These are phyloP conservation scores for Fusarium circinatum DNA, from an alignment of 2,329 filamentous ascomycete species.

Conservation along the genomic window DNA sequence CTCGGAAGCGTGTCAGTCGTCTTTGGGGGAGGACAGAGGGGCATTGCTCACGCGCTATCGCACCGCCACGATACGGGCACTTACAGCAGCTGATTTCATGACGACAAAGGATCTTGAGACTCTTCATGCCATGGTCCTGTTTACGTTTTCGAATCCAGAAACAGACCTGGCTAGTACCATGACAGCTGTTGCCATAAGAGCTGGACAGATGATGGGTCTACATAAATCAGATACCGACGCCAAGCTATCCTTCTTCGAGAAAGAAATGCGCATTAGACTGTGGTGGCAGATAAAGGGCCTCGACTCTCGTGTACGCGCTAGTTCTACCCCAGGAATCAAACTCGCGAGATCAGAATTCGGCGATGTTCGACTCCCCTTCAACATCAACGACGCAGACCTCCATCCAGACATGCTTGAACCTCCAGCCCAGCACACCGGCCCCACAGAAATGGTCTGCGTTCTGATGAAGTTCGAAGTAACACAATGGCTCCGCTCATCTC, in stretches of 20 bases:
- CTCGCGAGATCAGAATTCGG: constrained; percentile 11
- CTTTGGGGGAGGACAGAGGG: constrained; percentile 27
- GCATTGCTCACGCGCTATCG: constrained; percentile 39
- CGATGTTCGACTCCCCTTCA: constrained; percentile 57
- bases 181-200: constrained; percentile 32
- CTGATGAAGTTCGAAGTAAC: constrained; percentile 47
- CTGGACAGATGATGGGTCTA: constrained; percentile 43
- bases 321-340: constrained; percentile 6
- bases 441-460: constrained; percentile 65
- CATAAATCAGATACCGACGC: constrained; percentile 21
- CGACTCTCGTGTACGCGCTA: constrained; percentile 21
- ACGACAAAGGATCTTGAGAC: constrained; percentile 44
- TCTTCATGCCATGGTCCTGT: constrained; percentile 45
- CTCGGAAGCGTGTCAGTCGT: constrained; percentile 15
- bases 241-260: constrained; percentile 37
- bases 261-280: constrained; percentile 43
- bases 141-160: constrained; percentile 46
- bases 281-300: constrained; percentile 45
- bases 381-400: constrained; percentile 66
- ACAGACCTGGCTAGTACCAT: constrained; percentile 43
- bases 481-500: constrained; percentile 41
- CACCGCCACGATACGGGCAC: constrained; percentile 36
- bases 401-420: constrained; percentile 60
- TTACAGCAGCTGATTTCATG: constrained; percentile 42
- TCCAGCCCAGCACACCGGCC: constrained; percentile 57